Percentiles rank a stretch among this genome's conserved stretches.
phyloP scores from a whole-genome alignment of 2,329 filamentous ascomycete species.

The Penicillium nordicum region DNA sequence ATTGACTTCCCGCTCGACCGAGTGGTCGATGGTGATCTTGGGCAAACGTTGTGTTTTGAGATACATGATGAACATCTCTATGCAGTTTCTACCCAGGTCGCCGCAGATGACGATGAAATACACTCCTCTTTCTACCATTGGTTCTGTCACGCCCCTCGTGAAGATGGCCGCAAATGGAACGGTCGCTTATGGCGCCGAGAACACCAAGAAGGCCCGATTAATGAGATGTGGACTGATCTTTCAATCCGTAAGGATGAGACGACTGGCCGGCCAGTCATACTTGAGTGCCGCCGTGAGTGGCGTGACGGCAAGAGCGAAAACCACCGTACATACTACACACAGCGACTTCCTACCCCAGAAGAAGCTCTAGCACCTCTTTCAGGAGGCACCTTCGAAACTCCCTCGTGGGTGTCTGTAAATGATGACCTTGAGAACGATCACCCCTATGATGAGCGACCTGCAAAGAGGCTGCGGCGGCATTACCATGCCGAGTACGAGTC shows the following conservation, averaged over 20 bases:
- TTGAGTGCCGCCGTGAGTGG: constrained; percentile 71
- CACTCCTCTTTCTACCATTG: constrained; percentile 69
- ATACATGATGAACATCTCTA: constrained; percentile 66
- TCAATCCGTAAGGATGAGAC: constrained; percentile 59
- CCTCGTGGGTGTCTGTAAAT: background rate
- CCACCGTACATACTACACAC: constrained; percentile 63
- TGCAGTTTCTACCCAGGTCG: constrained; percentile 63
- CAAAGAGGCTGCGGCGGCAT: constrained; percentile 37
- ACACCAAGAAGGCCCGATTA: constrained; percentile 67
- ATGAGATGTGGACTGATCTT: constrained; percentile 70
- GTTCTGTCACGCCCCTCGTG: constrained; percentile 57
- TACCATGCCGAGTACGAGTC: constrained; percentile 41
- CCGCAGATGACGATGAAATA: constrained; percentile 60
- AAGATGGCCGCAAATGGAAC: constrained; percentile 37
- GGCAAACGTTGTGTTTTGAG: constrained; percentile 67
- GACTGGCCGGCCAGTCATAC: constrained; percentile 57
- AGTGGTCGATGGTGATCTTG: constrained; percentile 51
- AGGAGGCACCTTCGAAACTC: background rate
- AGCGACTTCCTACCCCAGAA: constrained; percentile 35
- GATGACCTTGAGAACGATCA: constrained; percentile 16
- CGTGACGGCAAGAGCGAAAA: constrained; percentile 54
- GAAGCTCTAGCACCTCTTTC: constrained; percentile 16
- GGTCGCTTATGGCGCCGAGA: constrained; percentile 62
- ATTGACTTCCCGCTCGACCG: constrained; percentile 22
- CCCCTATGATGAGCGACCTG: constrained; percentile 36